Evolutionary conservation across 192 early-diverging fungal genomes (phyloP), one percentile per base, ranked within the genome.

Genomic region (Coemansia sp.): DNA sequence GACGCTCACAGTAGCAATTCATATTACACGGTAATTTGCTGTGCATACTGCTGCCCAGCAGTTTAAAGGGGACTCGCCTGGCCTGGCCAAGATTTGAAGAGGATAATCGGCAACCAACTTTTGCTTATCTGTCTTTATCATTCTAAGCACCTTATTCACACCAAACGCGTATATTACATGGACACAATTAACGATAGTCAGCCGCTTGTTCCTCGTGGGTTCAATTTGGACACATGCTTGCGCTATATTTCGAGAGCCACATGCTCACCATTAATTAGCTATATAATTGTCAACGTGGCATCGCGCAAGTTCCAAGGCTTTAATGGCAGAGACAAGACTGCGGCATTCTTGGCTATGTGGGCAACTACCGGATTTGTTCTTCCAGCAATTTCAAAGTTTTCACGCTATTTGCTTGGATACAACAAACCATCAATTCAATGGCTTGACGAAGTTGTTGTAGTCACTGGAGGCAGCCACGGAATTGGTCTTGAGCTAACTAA

Each of bases 381-480:
- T 6, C 75, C 75, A 17, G 37, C 52, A 14, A 35, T 69, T 9
- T 38, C 63, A 38, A 63, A 50, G 21, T 54, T 78, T 15, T 7
- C 66, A 15, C 37, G 52, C 48, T 52, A 54, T 11, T 27, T 72
- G 15, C 43, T 78, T 1, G 52, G 57, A 8, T 35, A 14, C 10
- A 39, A 37, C 59, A 48, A 43, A 37, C 41, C 38, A 25, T 55
- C 53, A 5, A 66, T 78, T 21, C 61, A 58, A 24, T 78, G 75
- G 75, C 12, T 25, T n/a, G 53, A 61, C 55, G 75, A 78, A 45
- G 47, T 78, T 35, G 70, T 66, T 4, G 75, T 78, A 1, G 70
- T 78, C 6, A 78, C 75, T 32, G 75, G 75, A 27, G 77, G 77
- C 32, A 79, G 77, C 57, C 67, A 74, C 25, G 77, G 77, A 1